phyloP scores from a whole-genome alignment of 2,329 filamentous ascomycete species.

The Piedraia hortae region DNA sequence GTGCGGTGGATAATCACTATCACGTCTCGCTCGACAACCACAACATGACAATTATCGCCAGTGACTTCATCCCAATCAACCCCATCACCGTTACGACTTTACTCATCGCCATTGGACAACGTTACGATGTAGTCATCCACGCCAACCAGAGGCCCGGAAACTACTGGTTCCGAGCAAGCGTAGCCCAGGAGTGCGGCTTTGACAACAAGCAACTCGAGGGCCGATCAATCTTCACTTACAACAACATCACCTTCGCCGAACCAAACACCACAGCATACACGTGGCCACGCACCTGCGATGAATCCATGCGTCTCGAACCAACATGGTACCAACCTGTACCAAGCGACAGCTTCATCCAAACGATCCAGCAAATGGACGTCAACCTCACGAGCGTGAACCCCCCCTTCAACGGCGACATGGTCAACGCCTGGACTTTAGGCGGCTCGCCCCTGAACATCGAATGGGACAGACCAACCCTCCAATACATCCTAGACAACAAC shows the following conservation, averaged over 20 bases:
- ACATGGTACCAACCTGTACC: conserved; percentile 14
- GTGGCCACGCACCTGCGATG: conserved; percentile 9
- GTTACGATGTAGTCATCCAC: conserved; percentile 21
- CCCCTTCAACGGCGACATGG: no score
- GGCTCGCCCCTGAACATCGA: conserved; percentile 16
- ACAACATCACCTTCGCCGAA: conserved; percentile 4
- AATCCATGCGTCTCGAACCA: conserved; percentile 8
- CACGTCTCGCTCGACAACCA: conserved; percentile 19
- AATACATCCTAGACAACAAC: conserved; percentile 16
- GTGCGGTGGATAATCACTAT: conserved; percentile 15
- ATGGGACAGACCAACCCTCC: conserved; percentile 19
- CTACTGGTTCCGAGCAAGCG: conserved; percentile 21
- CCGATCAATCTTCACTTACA: conserved; percentile 14
- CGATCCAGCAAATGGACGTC: conserved; percentile 7
- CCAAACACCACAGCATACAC: conserved; percentile 6
- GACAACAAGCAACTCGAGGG: conserved; percentile 11
- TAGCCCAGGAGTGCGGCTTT: conserved; percentile 16
- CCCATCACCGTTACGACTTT: conserved; percentile 16
- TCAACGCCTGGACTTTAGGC: conserved; percentile 19
- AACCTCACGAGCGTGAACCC: no score
- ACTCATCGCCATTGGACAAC: conserved; percentile 18
- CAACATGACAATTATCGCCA: conserved; percentile 17
- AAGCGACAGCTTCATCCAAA: conserved; percentile 1
- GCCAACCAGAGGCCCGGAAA: conserved; percentile 17
- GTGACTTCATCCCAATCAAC: conserved; percentile 18